phyloP scores from a whole-genome alignment of 208 protist species.

The Leishmania lainsoni region DNA sequence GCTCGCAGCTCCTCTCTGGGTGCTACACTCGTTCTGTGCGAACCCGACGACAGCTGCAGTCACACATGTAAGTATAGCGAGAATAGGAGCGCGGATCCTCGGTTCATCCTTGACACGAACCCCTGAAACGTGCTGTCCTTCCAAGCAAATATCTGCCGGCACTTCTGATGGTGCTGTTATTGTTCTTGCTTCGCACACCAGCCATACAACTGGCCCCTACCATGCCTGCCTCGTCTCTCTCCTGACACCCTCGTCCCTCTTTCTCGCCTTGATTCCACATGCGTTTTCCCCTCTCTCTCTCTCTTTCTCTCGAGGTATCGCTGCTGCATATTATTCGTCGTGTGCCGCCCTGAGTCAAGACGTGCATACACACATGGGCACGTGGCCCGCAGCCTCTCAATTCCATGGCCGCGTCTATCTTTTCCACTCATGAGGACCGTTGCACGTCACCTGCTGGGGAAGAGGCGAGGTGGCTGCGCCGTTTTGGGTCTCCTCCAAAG shows the following conservation, averaged over 20 bases:
- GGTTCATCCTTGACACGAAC: too few species aligned
- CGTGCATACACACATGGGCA: background rate
- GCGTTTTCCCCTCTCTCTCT: background rate
- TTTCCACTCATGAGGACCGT: background rate
- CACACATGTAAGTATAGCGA: too few species aligned
- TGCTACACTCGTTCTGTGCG: too few species aligned
- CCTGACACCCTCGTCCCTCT: background rate
- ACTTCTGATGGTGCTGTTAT: background rate
- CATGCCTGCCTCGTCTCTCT: background rate
- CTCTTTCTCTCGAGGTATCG: background rate
- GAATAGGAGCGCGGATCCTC: too few species aligned
- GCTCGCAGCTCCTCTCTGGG: background rate
- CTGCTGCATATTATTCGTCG: background rate
- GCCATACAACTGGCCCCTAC: background rate
- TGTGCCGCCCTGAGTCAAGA: background rate
- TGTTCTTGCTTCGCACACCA: background rate
- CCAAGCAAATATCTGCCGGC: background rate
- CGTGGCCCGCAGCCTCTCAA: background rate
- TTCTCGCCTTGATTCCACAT: background rate
- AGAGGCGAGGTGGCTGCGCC: background rate
- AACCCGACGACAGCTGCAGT: too few species aligned
- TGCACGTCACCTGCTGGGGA: background rate
- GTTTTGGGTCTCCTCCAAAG: background rate
- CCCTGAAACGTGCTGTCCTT: background rate
- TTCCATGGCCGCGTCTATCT: background rate